Conservation (phyloP, 2,329 filamentous ascomycete genomes). For the Neonectria magnoliae region DNA sequence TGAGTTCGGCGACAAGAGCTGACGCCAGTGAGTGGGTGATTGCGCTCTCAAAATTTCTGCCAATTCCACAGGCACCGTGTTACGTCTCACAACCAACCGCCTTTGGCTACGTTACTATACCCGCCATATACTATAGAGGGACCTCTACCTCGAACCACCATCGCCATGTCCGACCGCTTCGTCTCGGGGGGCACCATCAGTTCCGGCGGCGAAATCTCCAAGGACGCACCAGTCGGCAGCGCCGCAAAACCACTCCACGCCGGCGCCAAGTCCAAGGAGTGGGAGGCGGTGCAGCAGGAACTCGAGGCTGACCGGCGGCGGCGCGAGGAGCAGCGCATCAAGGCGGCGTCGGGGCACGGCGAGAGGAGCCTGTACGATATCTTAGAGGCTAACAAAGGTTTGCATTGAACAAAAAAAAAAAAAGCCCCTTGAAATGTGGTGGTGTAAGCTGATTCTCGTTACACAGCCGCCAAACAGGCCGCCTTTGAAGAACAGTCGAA, state of each 20-base stretch:
- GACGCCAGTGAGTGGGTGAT: background rate
- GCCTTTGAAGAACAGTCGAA: slow-evolving; percentile 79
- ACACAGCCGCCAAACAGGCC: slow-evolving; percentile 78
- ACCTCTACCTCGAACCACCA: background rate
- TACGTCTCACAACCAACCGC: background rate
- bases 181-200: slow-evolving; percentile 64
- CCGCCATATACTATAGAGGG: background rate
- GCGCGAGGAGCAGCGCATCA: slow-evolving; percentile 61
- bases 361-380: slow-evolving; percentile 77
- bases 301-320: slow-evolving; percentile 68
- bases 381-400: slow-evolving; percentile 84
- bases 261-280: slow-evolving; percentile 56
- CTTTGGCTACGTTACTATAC: too few species aligned
- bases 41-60: background rate
- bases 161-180: slow-evolving; percentile 63
- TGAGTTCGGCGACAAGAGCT: background rate
- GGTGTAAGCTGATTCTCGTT: slow-evolving; percentile 13
- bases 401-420: too few species aligned
- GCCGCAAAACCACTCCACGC: slow-evolving; percentile 30
- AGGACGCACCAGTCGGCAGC: slow-evolving; percentile 28
- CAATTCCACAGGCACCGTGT: background rate
- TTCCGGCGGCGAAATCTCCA: slow-evolving; percentile 37
- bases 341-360: slow-evolving; percentile 53
- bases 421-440: background rate
- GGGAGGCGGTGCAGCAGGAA: slow-evolving; percentile 72